Evolutionary conservation across 1,139 yeast species (phyloP).

Genomic region (Arxiozyma telluris): DNA sequence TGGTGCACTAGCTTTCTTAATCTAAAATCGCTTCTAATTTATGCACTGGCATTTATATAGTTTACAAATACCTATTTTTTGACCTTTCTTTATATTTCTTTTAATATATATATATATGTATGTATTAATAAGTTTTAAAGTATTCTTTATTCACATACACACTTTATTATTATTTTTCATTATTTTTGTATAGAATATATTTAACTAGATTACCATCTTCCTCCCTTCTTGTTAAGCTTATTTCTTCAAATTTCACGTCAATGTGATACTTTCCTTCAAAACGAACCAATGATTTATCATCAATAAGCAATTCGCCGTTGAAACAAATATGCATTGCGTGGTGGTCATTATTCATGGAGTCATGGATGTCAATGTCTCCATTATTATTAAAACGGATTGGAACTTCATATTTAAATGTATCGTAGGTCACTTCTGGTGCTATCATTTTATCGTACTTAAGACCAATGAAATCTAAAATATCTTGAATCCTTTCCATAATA

Average conservation of each 20-base stretch:
- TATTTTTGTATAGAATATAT: conserved; percentile 23
- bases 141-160: neutral
- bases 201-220: conserved; percentile 21
- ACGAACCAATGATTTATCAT: conserved; percentile 17
- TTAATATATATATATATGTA: neutral
- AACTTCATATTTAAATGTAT: conserved; percentile 25
- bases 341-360: conserved; percentile 3
- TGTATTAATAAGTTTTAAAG: neutral
- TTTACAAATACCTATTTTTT: neutral
- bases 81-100: neutral
- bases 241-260: conserved; percentile 23
- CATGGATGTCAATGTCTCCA: neutral
- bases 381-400: conserved; percentile 13
- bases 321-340: conserved; percentile 27
- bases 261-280: conserved; percentile 28
- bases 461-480: conserved; percentile 16
- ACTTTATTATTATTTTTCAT: neutral
- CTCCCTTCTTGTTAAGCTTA: conserved; percentile 23
- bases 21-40: neutral
- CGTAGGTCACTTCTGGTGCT: conserved; percentile 22
- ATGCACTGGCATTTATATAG: neutral
- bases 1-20: conserved; percentile 8
- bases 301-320: conserved; percentile 23
- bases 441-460: conserved; percentile 20
- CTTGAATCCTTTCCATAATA: conserved; percentile 12